Percentiles rank a stretch among this genome's conserved stretches.
phyloP scores from a whole-genome alignment of 129 eudicot species.

The Flaveria robusta region DNA sequence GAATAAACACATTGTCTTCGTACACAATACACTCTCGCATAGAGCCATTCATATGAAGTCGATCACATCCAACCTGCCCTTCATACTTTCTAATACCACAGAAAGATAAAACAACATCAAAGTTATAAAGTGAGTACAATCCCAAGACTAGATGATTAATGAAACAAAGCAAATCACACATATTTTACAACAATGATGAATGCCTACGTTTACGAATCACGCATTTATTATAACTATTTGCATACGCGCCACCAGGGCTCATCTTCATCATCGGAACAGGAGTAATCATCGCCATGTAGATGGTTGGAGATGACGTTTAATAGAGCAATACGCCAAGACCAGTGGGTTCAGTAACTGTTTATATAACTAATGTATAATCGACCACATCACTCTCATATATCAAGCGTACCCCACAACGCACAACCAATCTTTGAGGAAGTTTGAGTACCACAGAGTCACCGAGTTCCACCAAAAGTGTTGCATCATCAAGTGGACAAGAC shows the following conservation, averaged over 20 bases:
- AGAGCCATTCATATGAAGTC: too few relatives aligned
- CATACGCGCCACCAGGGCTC: neutral
- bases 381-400: constrained; percentile 15
- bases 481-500: constrained; percentile 9
- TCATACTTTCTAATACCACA: too few relatives aligned
- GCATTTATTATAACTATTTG: neutral
- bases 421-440: neutral
- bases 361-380: neutral
- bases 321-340: neutral
- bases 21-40: too few relatives aligned
- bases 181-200: neutral
- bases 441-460: constrained; percentile 4
- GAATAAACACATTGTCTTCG: too few relatives aligned
- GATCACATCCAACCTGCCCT: too few relatives aligned
- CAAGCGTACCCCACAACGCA: constrained; percentile 1
- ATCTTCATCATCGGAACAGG: neutral
- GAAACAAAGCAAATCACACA: too few relatives aligned
- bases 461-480: constrained; percentile 7
- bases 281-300: neutral
- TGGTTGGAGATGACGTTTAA: neutral
- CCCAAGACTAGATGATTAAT: too few relatives aligned
- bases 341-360: neutral
- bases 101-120: too few relatives aligned
- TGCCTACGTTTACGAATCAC: neutral
- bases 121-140: too few relatives aligned